A percentile compares a stretch with the other conserved stretches of the same genome.
phyloP scores from a whole-genome alignment of 805 yeast genomes.

The Monosporozyma solicola region DNA sequence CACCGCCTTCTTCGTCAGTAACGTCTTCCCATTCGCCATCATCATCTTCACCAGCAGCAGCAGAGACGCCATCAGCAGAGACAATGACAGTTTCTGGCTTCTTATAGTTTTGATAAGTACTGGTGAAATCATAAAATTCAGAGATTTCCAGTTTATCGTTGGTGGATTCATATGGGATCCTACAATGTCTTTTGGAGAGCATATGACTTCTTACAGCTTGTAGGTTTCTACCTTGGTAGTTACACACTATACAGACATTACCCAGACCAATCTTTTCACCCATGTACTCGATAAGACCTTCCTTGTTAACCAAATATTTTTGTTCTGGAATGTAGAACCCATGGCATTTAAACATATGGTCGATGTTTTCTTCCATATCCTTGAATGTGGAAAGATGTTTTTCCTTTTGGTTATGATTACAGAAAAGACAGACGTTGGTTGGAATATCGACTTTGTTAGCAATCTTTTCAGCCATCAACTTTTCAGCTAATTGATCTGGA shows the following conservation, averaged over 20 bases:
- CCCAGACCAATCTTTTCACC: conserved; percentile 91
- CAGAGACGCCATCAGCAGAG: conserved; percentile 26
- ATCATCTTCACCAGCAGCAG: conserved; percentile 21
- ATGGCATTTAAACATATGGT: conserved; percentile 69
- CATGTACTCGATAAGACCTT: conserved; percentile 68
- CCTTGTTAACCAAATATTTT: conserved; percentile 56
- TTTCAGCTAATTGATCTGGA: conserved; percentile 33
- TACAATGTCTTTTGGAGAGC: conserved; percentile 78
- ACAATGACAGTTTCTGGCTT: conserved; percentile 14
- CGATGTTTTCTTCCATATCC: conserved; percentile 36
- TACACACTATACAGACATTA: conserved; percentile 76
- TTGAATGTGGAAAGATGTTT: conserved; percentile 27
- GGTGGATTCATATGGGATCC: conserved; percentile 79
- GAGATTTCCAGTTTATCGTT: conserved; percentile 81
- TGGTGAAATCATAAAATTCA: conserved; percentile 81
- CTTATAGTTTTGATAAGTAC: conserved; percentile 43
- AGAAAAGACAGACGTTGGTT: conserved; percentile 44
- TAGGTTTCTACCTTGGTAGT: conserved; percentile 73
- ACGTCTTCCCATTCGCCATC: conserved; percentile 31
- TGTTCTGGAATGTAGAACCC: conserved; percentile 88
- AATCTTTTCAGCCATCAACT: conserved; percentile 32
- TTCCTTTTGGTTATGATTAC: conserved; percentile 35
- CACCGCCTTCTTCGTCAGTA: conserved; percentile 23
- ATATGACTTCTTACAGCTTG: conserved; percentile 90
- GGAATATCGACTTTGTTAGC: conserved; percentile 39